A percentile compares a stretch with the other conserved stretches of the same genome.
phyloP scores from a whole-genome alignment of 192 early-diverging fungal species.

The Umbelopsis ramanniana region DNA sequence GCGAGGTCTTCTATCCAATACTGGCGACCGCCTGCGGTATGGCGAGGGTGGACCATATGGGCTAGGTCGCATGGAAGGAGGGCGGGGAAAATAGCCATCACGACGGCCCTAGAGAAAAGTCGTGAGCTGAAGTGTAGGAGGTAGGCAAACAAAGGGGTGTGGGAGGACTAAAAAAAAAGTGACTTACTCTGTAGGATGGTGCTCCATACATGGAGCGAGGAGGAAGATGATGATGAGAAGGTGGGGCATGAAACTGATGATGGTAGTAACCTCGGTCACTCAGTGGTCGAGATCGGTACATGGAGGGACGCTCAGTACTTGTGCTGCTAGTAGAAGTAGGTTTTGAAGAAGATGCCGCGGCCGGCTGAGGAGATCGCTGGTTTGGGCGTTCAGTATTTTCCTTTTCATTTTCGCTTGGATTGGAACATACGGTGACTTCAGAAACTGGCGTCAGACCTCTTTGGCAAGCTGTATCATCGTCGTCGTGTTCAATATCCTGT shows the following conservation, averaged over 20 bases:
- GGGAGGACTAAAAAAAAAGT: background rate
- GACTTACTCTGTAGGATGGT: constrained; percentile 6
- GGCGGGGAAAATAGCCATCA: constrained; percentile 4
- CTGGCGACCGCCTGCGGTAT: constrained; percentile 6
- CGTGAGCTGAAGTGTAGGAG: background rate
- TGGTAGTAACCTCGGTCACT: constrained; percentile 18
- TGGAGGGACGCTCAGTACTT: background rate
- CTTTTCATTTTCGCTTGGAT: constrained; percentile 1
- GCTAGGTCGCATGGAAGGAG: constrained; percentile 13
- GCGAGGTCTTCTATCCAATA: constrained; percentile 3
- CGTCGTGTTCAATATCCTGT: background rate
- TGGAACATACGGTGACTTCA: background rate
- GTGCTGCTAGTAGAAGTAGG: background rate
- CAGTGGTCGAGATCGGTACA: constrained; percentile 15
- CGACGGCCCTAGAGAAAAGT: background rate
- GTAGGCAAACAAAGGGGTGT: background rate
- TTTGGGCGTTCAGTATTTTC: constrained; percentile 8
- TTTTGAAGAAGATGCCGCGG: background rate
- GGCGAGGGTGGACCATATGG: constrained; percentile 7
- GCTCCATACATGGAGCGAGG: background rate
- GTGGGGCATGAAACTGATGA: background rate
- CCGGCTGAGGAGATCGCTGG: background rate
- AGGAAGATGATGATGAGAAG: background rate
- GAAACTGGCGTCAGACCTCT: too few species aligned
- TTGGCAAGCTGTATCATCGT: background rate